phyloP scores from a whole-genome alignment of 768 basidiomycete genomes.

The Russula griseocarnosa region DNA sequence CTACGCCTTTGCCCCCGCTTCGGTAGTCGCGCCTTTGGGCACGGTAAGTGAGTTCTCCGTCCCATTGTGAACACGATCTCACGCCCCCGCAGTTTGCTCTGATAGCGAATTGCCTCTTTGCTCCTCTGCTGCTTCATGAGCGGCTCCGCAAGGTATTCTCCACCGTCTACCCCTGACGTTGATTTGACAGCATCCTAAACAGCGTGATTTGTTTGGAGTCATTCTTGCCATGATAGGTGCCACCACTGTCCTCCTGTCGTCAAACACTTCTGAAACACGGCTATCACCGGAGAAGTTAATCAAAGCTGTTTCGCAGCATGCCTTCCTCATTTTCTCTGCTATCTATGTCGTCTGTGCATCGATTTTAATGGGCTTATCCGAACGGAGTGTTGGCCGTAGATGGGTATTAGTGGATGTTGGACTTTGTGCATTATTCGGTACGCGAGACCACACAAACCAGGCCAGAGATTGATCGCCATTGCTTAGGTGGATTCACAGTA shows the following conservation, averaged over 20 bases:
- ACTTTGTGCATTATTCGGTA: slow-evolving; percentile 81
- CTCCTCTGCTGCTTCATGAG: slow-evolving; percentile 80
- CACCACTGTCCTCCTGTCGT: slow-evolving; percentile 83
- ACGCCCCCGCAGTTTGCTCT: slow-evolving; percentile 64
- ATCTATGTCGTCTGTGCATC: slow-evolving; percentile 56
- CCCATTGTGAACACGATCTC: slow-evolving; percentile 17
- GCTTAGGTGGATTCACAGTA: slow-evolving; percentile 82
- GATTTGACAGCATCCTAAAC: slow-evolving; percentile 24
- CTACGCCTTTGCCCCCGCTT: slow-evolving; percentile 86
- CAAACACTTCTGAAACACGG: slow-evolving; percentile 65
- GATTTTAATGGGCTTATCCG: slow-evolving; percentile 62
- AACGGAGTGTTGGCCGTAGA: slow-evolving; percentile 54
- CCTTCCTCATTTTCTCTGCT: slow-evolving; percentile 73
- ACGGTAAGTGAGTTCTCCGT: slow-evolving; percentile 54
- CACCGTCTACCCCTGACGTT: slow-evolving; percentile 15
- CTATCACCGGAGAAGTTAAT: slow-evolving; percentile 66
- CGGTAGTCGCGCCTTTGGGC: slow-evolving; percentile 93
- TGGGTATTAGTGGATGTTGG: slow-evolving; percentile 85
- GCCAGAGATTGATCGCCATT: neutral
- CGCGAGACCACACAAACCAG: slow-evolving; percentile 22
- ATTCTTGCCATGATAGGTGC: slow-evolving; percentile 81
- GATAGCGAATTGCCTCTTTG: slow-evolving; percentile 94
- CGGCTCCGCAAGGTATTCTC: slow-evolving; percentile 65
- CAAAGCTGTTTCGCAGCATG: slow-evolving; percentile 59
- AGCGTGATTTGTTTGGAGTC: slow-evolving; percentile 80